A percentile compares a stretch with the other conserved stretches of the same genome.
These are phyloP conservation scores for Diaporthe citrichinensis DNA, from an alignment of 2,329 filamentous ascomycete species.

Conservation along the genomic window DNA sequence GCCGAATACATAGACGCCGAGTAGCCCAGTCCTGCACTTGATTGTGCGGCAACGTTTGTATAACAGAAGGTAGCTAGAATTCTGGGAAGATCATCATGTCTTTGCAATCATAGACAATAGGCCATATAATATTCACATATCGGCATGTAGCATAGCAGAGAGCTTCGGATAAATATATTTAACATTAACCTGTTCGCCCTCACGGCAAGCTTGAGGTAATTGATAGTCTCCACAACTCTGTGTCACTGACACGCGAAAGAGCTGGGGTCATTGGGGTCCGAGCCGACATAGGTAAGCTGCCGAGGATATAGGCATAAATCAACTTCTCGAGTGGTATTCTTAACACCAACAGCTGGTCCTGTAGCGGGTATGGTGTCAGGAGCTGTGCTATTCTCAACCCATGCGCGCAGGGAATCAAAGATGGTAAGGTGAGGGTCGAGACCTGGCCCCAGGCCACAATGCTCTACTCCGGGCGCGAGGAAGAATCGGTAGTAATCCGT, in stretches of 20 bases:
- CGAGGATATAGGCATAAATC: constrained; percentile 21
- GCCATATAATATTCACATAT: too few relatives aligned
- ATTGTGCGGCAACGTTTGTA: rapidly evolving
- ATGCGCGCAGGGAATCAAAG: constrained; percentile 39
- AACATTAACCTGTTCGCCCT: too few relatives aligned
- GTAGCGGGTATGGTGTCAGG: constrained; percentile 40
- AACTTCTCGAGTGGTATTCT: constrained; percentile 7
- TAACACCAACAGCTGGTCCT: constrained; percentile 18
- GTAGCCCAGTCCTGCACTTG: not conserved
- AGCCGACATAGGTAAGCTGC: constrained; percentile 19
- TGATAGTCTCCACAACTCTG: not conserved
- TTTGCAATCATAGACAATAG: too few relatives aligned
- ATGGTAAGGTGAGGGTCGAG: constrained; percentile 52
- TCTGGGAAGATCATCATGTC: too few relatives aligned
- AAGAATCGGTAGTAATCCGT: constrained; percentile 67
- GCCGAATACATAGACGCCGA: constrained; percentile 18
- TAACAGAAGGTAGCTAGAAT: too few relatives aligned
- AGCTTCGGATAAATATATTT: too few relatives aligned
- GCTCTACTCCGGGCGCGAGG: constrained; percentile 63
- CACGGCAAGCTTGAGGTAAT: too few relatives aligned
- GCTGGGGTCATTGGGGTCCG: constrained; percentile 15
- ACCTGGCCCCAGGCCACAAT: constrained; percentile 59
- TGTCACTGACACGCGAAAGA: constrained; percentile 22
- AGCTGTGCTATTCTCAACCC: constrained; percentile 44
- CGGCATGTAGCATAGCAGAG: too few relatives aligned